phyloP scores from a whole-genome alignment of 2,329 filamentous ascomycete genomes.

The Fulvia fulva region DNA sequence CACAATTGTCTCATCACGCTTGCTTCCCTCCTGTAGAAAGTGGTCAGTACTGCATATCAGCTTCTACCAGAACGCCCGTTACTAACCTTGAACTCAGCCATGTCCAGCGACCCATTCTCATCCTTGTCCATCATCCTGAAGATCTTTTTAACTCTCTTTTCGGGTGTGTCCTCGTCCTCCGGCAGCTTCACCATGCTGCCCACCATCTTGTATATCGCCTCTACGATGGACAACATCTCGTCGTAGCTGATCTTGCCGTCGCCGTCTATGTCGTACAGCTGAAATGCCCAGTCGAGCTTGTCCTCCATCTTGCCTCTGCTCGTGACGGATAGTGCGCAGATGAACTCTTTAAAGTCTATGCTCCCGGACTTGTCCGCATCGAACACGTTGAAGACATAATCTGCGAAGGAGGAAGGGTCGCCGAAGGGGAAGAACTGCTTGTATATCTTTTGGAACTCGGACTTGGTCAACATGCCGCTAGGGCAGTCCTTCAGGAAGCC shows the following conservation, averaged over 20 bases:
- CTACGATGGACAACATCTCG: conserved; percentile 97
- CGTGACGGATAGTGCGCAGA: conserved; percentile 94
- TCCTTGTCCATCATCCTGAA: conserved; percentile 99
- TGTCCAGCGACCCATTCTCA: conserved; percentile 93
- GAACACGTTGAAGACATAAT: conserved; percentile 99
- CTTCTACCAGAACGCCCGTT: neutral
- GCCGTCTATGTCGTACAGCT: conserved; percentile 97
- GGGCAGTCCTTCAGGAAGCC: conserved; percentile 98
- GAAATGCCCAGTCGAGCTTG: conserved; percentile 98
- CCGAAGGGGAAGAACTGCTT: conserved; percentile 99
- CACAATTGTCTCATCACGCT: conserved; percentile 97
- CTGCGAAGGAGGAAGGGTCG: conserved; percentile 93
- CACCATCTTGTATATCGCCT: conserved; percentile 99
- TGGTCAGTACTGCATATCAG: conserved; percentile 12
- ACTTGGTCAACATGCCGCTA: conserved; percentile 91
- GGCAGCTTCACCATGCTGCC: conserved; percentile 99
- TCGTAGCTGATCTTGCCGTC: conserved; percentile 99
- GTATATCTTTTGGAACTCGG: conserved; percentile 99
- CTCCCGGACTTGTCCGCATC: conserved; percentile 95
- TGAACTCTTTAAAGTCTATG: conserved; percentile 99
- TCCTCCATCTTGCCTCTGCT: conserved; percentile 98
- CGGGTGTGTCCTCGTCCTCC: conserved; percentile 96
- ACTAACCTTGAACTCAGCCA: conserved; percentile 82
- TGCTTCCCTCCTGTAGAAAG: conserved; percentile 71
- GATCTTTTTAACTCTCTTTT: conserved; percentile 97